Evolutionary conservation across 345 rosid genomes (phyloP), one percentile per base, ranked within the genome.

Genomic region (Firmiana major): DNA sequence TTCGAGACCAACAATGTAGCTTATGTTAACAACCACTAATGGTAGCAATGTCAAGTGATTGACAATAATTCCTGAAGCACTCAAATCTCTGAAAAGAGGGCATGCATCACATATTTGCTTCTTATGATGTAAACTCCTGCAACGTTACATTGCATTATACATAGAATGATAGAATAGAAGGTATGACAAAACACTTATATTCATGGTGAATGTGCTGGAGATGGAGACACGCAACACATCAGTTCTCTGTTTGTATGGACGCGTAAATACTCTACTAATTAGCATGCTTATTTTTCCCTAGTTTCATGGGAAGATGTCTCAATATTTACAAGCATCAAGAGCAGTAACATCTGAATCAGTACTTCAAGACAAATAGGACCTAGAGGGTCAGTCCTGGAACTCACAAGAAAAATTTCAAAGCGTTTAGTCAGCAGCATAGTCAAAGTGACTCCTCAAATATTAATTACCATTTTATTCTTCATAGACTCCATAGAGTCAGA

Each of bases 401-500:
- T 43, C 7, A 46, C 24, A 68, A 15, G 6, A 48, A 15, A 60
- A 45, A 12, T 68, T 46, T 38, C 21, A 16, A 66, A 22, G 73
- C 34, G 22, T 15, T 68, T 22, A 68, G 38, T 45, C 7, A 21
- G 11, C 45, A 24, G 19, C 7, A 24, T 8, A 5, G 57, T 31
- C 60, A 71, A 42, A 43, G 7, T 43, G 17, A 16, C 53, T 43
- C 53, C 31, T 22, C 9, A 67, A 43, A 43, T 34, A 31, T 31
- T 2, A 43, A 11, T 67, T 45, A 45, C n/a, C 72, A 22, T 45
- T 51, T 19, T 49, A n/a, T 0, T 31, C 57, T 48, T 54, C 53
- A 66, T 19, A 67, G 49, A 11, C 51, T 55, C 79, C 79, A 66
- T 28, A 76, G 79, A 12, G 79, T 53, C 55, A 76, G 79, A 67